Evolutionary conservation across 2,329 filamentous ascomycete species (phyloP).

Genomic region (Trichothecium sympodiale): DNA sequence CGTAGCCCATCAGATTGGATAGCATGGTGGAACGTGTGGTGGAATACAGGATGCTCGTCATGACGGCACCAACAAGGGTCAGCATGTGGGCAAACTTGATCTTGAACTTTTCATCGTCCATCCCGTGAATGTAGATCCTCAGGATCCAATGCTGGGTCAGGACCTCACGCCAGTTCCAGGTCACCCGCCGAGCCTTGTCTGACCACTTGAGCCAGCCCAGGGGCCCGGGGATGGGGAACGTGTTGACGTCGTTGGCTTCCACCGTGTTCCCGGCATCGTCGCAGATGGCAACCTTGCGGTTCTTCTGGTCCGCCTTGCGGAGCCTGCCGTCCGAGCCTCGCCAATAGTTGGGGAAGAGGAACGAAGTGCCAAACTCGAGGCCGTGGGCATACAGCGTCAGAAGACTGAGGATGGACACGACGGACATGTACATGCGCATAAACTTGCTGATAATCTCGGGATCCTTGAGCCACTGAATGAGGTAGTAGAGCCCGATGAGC

Average conservation of each 20-base stretch:
- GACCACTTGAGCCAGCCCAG: slow-evolving; percentile 22
- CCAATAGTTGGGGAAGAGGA: slow-evolving; percentile 68
- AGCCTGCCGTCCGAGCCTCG: slow-evolving; percentile 28
- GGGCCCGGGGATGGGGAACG: slow-evolving; percentile 18
- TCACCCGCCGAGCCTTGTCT: slow-evolving; percentile 10
- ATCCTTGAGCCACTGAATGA: slow-evolving; percentile 83
- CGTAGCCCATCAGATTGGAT: slow-evolving; percentile 79
- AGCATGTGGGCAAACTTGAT: slow-evolving; percentile 47
- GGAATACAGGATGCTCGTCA: slow-evolving; percentile 52
- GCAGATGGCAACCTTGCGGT: slow-evolving; percentile 24
- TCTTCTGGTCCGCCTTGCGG: slow-evolving; percentile 32
- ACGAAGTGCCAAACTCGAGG: slow-evolving; percentile 50
- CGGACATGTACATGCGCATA: slow-evolving; percentile 72
- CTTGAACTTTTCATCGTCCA: slow-evolving; percentile 32
- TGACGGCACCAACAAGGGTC: slow-evolving; percentile 41
- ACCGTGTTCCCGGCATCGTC: slow-evolving; percentile 20
- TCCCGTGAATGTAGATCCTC: slow-evolving; percentile 38
- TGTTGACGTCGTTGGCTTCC: slow-evolving; percentile 11
- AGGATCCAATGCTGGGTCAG: slow-evolving; percentile 41
- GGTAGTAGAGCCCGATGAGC: slow-evolving; percentile 68
- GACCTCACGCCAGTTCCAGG: slow-evolving; percentile 40
- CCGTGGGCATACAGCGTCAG: slow-evolving; percentile 63
- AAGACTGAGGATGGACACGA: slow-evolving; percentile 68
- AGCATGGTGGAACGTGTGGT: slow-evolving; percentile 48
- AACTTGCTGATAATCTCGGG: slow-evolving; percentile 72